Percentiles rank a stretch among this genome's conserved stretches.
These are phyloP conservation scores for Nemania diffusa DNA, from an alignment of 2,329 filamentous ascomycete species.

Conservation along the genomic window DNA sequence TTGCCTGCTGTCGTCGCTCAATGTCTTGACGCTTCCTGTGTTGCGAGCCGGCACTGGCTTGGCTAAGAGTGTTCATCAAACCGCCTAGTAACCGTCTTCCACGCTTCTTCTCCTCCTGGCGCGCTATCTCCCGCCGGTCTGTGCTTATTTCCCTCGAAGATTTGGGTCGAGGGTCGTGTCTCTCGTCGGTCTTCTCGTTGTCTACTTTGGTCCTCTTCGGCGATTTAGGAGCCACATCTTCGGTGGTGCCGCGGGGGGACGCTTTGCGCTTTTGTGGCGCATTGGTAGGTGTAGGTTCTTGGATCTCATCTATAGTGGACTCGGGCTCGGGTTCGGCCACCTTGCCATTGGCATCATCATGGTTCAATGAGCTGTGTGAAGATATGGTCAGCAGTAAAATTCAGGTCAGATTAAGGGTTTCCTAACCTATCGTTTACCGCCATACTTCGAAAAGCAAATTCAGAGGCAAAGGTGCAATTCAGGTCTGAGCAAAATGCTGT, in stretches of 20 bases:
- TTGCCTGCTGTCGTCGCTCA: conserved; percentile 82
- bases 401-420: conserved; percentile 7
- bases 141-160: conserved; percentile 34
- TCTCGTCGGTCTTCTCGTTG: conserved; percentile 34
- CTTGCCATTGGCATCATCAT: conserved; percentile 33
- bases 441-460: conserved; percentile 31
- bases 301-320: conserved; percentile 24
- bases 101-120: conserved; percentile 81
- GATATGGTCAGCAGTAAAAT: conserved; percentile 24
- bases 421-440: conserved; percentile 41
- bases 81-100: conserved; percentile 88
- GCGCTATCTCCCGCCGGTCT: conserved; percentile 56
- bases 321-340: conserved; percentile 28
- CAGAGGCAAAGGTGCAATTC: not conserved
- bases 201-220: conserved; percentile 44
- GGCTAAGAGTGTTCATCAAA: conserved; percentile 79
- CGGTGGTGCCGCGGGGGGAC: conserved; percentile 36
- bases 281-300: conserved; percentile 18
- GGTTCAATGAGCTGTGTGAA: conserved; percentile 36
- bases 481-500: conserved; percentile 20
- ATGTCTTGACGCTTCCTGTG: conserved; percentile 81
- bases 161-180: conserved; percentile 26
- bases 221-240: conserved; percentile 40
- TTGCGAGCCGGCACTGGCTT: conserved; percentile 70
- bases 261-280: conserved; percentile 50